Evolutionary conservation across 148 eudicot species (phyloP).

Genomic region (Amaranthus hypochondriacus): DNA sequence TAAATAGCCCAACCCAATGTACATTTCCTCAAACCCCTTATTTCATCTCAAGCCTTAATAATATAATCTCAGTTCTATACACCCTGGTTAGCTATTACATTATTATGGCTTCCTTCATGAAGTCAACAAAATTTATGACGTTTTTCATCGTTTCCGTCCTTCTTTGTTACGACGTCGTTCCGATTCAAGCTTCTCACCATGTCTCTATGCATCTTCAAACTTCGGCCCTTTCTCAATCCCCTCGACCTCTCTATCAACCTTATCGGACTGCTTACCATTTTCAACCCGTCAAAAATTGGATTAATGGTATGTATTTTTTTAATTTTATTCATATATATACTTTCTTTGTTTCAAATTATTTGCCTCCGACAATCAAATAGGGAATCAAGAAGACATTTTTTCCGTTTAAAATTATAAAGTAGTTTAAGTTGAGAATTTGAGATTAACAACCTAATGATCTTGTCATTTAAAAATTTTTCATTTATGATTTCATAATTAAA

Average conservation of each 20-base stretch:
- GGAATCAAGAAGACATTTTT: too few relatives aligned
- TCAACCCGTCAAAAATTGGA: conserved; percentile 70
- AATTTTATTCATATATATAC: not conserved
- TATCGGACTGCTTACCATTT: conserved; percentile 58
- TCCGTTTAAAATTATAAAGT: too few relatives aligned
- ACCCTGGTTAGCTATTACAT: not conserved
- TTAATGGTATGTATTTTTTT: conserved; percentile 42
- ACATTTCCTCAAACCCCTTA: not conserved
- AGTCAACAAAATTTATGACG: not conserved
- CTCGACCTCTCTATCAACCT: conserved; percentile 19
- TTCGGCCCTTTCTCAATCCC: not conserved
- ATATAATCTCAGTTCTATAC: not conserved
- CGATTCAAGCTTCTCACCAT: conserved; percentile 38
- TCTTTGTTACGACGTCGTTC: conserved; percentile 14
- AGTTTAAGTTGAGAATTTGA: too few relatives aligned
- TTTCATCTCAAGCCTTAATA: not conserved
- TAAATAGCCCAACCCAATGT: conserved; percentile 5
- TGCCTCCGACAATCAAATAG: too few relatives aligned
- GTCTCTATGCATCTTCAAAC: conserved; percentile 9
- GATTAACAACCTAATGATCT: too few relatives aligned
- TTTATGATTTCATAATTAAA: too few relatives aligned
- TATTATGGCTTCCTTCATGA: not conserved
- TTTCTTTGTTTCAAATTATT: not conserved
- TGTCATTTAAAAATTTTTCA: too few relatives aligned
- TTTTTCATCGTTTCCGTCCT: conserved; percentile 11